Evolutionary conservation across 2,329 filamentous ascomycete genomes (phyloP).

Genomic region (Sphaceloma murrayae): DNA sequence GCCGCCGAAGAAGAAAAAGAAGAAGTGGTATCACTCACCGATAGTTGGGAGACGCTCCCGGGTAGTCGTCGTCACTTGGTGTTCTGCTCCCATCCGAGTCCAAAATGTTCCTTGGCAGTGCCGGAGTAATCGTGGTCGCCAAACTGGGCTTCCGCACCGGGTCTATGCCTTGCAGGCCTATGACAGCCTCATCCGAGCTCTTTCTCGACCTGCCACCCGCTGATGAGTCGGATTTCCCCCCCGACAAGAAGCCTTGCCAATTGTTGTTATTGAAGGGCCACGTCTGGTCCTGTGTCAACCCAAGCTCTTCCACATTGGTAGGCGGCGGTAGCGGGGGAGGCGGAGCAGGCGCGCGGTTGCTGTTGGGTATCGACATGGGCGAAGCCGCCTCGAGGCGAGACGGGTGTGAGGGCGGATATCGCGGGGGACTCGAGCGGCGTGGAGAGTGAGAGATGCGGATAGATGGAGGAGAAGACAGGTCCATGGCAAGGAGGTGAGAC

Average conservation of each 20-base stretch:
- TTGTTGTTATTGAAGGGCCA: constrained; percentile 54
- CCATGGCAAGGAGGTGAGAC: constrained; percentile 14
- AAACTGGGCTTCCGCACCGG: constrained; percentile 34
- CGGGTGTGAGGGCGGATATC: constrained; percentile 31
- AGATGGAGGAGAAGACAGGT: constrained; percentile 26
- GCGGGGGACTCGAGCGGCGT: constrained; percentile 30
- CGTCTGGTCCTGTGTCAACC: constrained; percentile 49
- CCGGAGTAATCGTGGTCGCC: constrained; percentile 28
- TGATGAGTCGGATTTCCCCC: constrained; percentile 21
- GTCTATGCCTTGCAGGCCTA: constrained; percentile 21
- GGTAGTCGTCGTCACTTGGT: constrained; percentile 25
- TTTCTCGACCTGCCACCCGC: constrained; percentile 2
- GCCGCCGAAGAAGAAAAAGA: too few species aligned
- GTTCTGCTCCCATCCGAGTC: constrained; percentile 22
- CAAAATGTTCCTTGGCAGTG: constrained; percentile 21
- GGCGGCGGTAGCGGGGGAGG: constrained; percentile 59
- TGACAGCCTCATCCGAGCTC: constrained; percentile 1
- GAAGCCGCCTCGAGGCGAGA: constrained; percentile 36
- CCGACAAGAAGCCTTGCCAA: constrained; percentile 39
- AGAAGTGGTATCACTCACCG: constrained; percentile 29
- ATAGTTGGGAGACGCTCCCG: constrained; percentile 32
- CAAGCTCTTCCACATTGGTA: constrained; percentile 45
- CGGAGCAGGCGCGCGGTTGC: constrained; percentile 39
- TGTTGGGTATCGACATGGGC: constrained; percentile 53
- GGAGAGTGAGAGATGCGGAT: constrained; percentile 31